Percentiles rank a stretch among this genome's conserved stretches.
phyloP scores from a whole-genome alignment of 2,329 filamentous ascomycete genomes.

The Hymenoscyphus scutula region DNA sequence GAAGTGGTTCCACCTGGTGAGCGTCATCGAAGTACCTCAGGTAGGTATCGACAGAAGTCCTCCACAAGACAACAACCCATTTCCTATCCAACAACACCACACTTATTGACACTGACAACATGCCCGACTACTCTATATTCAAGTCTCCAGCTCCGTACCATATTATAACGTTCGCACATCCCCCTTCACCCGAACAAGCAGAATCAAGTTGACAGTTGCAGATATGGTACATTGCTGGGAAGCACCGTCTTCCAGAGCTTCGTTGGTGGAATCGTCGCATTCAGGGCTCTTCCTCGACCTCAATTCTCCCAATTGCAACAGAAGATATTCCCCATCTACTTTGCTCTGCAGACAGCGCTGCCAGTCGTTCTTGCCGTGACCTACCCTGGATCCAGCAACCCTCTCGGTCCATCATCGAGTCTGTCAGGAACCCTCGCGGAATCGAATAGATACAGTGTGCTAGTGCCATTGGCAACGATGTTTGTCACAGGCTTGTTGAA shows the following conservation, averaged over 20 bases:
- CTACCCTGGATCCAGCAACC: constrained; percentile 61
- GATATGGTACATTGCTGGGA: constrained; percentile 85
- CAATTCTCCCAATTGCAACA: constrained; percentile 80
- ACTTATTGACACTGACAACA: constrained; percentile 24
- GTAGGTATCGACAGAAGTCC: too few species aligned
- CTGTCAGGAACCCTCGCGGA: constrained; percentile 56
- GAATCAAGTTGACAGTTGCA: constrained; percentile 39
- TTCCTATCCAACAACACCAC: not conserved
- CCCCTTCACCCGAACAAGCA: constrained; percentile 4
- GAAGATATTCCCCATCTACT: constrained; percentile 84
- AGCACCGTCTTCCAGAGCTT: constrained; percentile 90
- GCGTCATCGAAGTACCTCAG: too few species aligned
- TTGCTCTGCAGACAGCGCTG: constrained; percentile 74
- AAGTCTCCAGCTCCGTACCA: constrained; percentile 71
- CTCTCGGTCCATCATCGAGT: constrained; percentile 41
- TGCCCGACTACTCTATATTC: constrained; percentile 42
- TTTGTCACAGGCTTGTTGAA: constrained; percentile 72
- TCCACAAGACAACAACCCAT: not conserved
- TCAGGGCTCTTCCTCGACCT: constrained; percentile 70
- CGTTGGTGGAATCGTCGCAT: constrained; percentile 70
- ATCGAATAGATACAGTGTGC: constrained; percentile 60
- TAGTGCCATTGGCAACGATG: constrained; percentile 68
- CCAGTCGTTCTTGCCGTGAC: constrained; percentile 75
- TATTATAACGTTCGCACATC: constrained; percentile 60
- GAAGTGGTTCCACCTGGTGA: too few species aligned